A percentile compares a stretch with the other conserved stretches of the same genome.
phyloP scores from a whole-genome alignment of 768 basidiomycete genomes.

The Mycena haematopus region DNA sequence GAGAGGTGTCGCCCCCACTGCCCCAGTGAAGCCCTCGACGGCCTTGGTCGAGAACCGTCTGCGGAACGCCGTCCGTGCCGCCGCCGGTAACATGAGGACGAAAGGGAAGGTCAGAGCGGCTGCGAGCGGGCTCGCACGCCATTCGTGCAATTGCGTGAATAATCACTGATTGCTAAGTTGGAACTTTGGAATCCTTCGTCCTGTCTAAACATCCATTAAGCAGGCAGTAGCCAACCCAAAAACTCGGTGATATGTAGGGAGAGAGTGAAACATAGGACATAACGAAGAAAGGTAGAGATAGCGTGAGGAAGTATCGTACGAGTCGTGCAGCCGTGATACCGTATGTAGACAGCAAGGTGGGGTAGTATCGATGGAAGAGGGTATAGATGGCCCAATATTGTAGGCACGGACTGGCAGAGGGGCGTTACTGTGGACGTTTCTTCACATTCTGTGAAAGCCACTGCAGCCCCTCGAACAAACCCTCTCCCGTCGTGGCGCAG shows the following conservation, averaged over 20 bases:
- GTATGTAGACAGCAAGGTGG: conserved; percentile 14
- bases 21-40: conserved; percentile 83
- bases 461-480: conserved; percentile 95
- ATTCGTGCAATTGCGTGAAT: conserved; percentile 18
- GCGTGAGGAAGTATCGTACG: conserved; percentile 22
- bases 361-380: conserved; percentile 25
- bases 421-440: conserved; percentile 76
- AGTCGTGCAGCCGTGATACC: conserved; percentile 26
- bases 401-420: conserved; percentile 11
- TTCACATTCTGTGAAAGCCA: conserved; percentile 98
- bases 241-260: conserved; percentile 19
- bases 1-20: conserved; percentile 93
- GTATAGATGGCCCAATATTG: conserved; percentile 17
- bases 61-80: conserved; percentile 38
- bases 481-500: conserved; percentile 96
- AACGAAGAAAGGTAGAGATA: conserved; percentile 16
- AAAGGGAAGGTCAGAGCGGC: conserved; percentile 15
- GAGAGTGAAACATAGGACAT: conserved; percentile 26
- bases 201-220: conserved; percentile 25
- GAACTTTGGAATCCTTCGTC: not conserved
- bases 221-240: conserved; percentile 17
- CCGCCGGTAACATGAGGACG: conserved; percentile 43
- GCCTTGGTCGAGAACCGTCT: conserved; percentile 48
- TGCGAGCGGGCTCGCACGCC: not conserved
- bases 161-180: not conserved